These are phyloP conservation scores for Lathyrus tuberosus DNA, from an alignment of 306 rosid species.

Conservation along the genomic window DNA sequence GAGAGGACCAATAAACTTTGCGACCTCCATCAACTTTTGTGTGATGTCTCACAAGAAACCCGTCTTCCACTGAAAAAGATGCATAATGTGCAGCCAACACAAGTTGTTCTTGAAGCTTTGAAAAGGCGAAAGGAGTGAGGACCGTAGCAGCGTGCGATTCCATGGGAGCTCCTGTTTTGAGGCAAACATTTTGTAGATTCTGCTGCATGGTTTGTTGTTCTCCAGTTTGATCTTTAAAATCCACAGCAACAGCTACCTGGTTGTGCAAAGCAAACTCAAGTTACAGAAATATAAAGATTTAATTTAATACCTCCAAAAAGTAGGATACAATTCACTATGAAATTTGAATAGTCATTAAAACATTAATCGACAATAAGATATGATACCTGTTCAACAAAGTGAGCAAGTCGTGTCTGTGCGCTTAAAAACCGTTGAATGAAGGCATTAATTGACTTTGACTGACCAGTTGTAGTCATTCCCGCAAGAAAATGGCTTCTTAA, in stretches of 20 bases:
- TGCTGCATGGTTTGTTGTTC: constrained; percentile 99
- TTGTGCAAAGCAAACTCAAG: constrained; percentile 43
- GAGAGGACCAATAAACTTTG: constrained; percentile 77
- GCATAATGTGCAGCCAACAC: constrained; percentile 98
- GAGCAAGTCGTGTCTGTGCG: constrained; percentile 92
- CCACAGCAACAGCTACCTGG: constrained; percentile 93
- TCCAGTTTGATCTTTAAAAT: constrained; percentile 96
- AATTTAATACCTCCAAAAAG: constrained; percentile 24
- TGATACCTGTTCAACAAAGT: constrained; percentile 86
- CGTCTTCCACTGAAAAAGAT: constrained; percentile 79
- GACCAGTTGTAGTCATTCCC: constrained; percentile 89
- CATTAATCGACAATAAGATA: too few relatives aligned
- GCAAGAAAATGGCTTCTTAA: constrained; percentile 94
- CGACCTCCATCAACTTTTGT: constrained; percentile 90
- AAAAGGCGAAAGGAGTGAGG: constrained; percentile 90
- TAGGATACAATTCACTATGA: constrained; percentile 18
- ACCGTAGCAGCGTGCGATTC: constrained; percentile 90
- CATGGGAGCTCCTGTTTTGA: constrained; percentile 99
- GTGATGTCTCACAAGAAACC: constrained; percentile 95
- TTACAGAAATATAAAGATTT: constrained; percentile 21
- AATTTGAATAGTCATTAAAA: constrained; percentile 1
- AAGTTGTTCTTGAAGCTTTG: constrained; percentile 94
- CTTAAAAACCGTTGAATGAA: constrained; percentile 93
- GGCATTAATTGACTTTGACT: constrained; percentile 87
- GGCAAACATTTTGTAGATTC: constrained; percentile 91